These are phyloP conservation scores for Plasmodium yoelii DNA, from an alignment of 169 alveolate species.

Conservation along the genomic window DNA sequence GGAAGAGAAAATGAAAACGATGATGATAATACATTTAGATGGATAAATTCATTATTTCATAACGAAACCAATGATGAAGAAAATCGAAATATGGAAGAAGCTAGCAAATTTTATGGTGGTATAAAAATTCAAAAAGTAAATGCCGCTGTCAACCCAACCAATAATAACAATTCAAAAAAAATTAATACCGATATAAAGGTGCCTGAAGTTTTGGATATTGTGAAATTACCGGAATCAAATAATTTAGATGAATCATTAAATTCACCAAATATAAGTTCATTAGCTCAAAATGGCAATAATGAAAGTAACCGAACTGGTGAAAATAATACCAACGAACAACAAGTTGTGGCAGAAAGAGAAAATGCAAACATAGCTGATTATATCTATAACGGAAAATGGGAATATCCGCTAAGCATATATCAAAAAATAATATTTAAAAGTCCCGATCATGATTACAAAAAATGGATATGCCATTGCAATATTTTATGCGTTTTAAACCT, in stretches of 20 bases:
- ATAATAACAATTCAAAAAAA: slow-evolving; percentile 4
- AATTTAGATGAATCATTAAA: slow-evolving; percentile 13
- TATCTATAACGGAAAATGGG: not conserved
- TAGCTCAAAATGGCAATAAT: not conserved
- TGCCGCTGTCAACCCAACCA: not conserved
- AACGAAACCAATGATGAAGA: slow-evolving; percentile 21
- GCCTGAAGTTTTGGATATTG: slow-evolving; percentile 9
- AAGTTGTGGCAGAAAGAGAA: too few relatives aligned
- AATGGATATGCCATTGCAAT: slow-evolving; percentile 46
- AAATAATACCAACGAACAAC: too few relatives aligned
- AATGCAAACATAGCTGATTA: too few relatives aligned
- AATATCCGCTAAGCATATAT: slow-evolving; percentile 31
- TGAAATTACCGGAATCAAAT: slow-evolving; percentile 22
- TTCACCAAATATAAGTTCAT: slow-evolving; percentile 30
- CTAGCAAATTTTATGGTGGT: slow-evolving; percentile 51
- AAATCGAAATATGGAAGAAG: slow-evolving; percentile 5
- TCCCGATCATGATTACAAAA: slow-evolving; percentile 37
- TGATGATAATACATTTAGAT: not conserved
- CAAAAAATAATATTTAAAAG: slow-evolving; percentile 41
- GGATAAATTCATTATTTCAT: slow-evolving; percentile 3
- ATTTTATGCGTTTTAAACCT: slow-evolving; percentile 21
- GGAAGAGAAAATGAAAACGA: not conserved
- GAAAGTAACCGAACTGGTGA: not conserved
- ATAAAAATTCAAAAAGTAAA: slow-evolving; percentile 22
- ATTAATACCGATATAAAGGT: slow-evolving; percentile 29